These are phyloP conservation scores for Penicillium sp. DNA, from an alignment of 2,329 filamentous ascomycete genomes.

Conservation along the genomic window DNA sequence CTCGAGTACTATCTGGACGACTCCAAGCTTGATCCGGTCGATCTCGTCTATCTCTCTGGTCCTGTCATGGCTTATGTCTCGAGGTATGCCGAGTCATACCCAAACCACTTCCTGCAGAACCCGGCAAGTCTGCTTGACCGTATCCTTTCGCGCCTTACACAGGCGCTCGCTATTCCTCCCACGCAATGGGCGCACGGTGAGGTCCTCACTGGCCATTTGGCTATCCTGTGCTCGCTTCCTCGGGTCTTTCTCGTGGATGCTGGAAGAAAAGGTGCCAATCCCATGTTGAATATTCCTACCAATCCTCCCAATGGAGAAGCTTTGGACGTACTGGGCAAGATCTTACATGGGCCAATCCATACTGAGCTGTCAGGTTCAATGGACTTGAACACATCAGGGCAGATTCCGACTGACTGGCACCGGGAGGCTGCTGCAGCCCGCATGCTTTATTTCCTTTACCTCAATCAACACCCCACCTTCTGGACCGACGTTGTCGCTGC, in stretches of 20 bases:
- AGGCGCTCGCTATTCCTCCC: conserved; percentile 46
- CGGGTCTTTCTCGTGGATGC: conserved; percentile 52
- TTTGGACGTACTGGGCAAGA: conserved; percentile 53
- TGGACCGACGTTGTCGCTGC: conserved; percentile 53
- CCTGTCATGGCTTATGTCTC: conserved; percentile 58
- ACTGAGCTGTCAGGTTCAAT: conserved; percentile 25
- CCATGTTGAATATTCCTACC: conserved; percentile 52
- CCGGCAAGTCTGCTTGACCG: conserved; percentile 41
- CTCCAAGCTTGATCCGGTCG: conserved; percentile 49
- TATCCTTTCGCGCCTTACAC: conserved; percentile 49
- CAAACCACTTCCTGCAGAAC: conserved; percentile 52
- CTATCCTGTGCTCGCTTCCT: conserved; percentile 57
- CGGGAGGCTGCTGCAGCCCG: conserved; percentile 54
- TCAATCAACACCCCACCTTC: conserved; percentile 50
- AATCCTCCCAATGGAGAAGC: conserved; percentile 54
- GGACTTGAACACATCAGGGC: conserved; percentile 33
- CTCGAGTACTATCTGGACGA: conserved; percentile 54
- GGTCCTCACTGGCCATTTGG: conserved; percentile 55
- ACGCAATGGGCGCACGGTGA: conserved; percentile 53
- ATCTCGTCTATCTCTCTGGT: conserved; percentile 53
- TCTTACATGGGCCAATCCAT: conserved; percentile 54
- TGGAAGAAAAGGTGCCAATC: conserved; percentile 37
- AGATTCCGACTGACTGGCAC: conserved; percentile 39
- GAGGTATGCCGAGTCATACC: conserved; percentile 55
- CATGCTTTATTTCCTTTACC: conserved; percentile 55